Conservation (phyloP, 2,329 filamentous ascomycete genomes). For the Alternaria conjuncta region DNA sequence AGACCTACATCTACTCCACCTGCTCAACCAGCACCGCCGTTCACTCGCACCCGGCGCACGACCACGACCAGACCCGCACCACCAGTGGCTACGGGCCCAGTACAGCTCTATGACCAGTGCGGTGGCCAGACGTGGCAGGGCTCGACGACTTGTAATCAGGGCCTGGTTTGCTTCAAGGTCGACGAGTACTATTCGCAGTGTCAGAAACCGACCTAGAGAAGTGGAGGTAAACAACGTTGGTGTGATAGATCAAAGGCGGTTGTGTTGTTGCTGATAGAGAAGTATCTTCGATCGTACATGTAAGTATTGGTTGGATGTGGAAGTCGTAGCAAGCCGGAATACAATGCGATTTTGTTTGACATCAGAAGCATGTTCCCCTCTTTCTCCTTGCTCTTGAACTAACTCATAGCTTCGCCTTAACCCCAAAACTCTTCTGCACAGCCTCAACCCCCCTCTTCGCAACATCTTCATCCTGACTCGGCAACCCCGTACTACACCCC, state of each 20-base stretch:
- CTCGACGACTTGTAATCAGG: slow-evolving; percentile 7
- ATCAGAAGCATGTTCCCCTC: too few species aligned
- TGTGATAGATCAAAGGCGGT: too few species aligned
- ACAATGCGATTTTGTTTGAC: too few species aligned
- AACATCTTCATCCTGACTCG: slow-evolving; percentile 61
- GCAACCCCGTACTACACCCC: slow-evolving; percentile 62
- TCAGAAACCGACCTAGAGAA: slow-evolving; percentile 5
- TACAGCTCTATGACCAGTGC: slow-evolving; percentile 22
- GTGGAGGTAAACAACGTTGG: rapidly evolving
- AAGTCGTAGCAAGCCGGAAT: too few species aligned
- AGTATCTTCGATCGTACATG: background rate
- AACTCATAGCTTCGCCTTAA: slow-evolving; percentile 52
- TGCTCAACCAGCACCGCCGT: background rate
- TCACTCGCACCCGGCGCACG: background rate
- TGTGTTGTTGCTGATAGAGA: background rate
- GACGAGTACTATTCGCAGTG: slow-evolving; percentile 26
- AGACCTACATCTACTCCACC: background rate
- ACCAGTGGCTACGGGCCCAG: slow-evolving; percentile 11
- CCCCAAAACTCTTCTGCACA: slow-evolving; percentile 44
- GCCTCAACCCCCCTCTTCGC: slow-evolving; percentile 61
- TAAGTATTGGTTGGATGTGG: too few species aligned
- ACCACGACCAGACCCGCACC: background rate
- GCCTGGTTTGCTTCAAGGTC: slow-evolving; percentile 14
- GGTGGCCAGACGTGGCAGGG: slow-evolving; percentile 16
- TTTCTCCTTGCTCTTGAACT: too few species aligned